phyloP scores from a whole-genome alignment of 257 asterid species.

The Scutellaria barbata region DNA sequence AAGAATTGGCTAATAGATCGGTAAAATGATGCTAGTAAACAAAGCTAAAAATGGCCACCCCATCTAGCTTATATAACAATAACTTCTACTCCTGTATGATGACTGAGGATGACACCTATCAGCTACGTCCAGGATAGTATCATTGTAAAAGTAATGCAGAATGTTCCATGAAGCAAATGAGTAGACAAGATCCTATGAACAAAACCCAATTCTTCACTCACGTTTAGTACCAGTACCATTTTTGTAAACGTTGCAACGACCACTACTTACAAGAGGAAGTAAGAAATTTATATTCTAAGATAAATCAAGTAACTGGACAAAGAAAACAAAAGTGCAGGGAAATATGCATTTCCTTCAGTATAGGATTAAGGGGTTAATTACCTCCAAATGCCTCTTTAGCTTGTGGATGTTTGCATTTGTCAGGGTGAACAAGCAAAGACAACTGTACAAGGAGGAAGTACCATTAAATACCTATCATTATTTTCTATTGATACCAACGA shows the following conservation, averaged over 20 bases:
- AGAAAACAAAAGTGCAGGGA: slow-evolving; percentile 20
- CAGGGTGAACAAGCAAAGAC: slow-evolving; percentile 98
- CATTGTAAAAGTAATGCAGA: background rate
- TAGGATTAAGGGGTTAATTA: slow-evolving; percentile 41
- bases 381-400: slow-evolving; percentile 99
- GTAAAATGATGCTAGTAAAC: background rate
- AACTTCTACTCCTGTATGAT: background rate
- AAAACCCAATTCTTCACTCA: background rate
- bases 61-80: background rate
- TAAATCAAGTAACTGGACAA: slow-evolving; percentile 16
- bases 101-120: background rate
- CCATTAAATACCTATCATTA: slow-evolving; percentile 31
- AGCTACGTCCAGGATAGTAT: background rate
- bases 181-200: background rate
- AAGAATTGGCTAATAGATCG: slow-evolving; percentile 4
- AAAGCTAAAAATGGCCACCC: background rate
- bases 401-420: slow-evolving; percentile 97
- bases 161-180: slow-evolving; percentile 13
- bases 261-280: background rate
- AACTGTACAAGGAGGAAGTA: slow-evolving; percentile 52
- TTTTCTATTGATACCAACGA: slow-evolving; percentile 20
- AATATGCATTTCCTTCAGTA: slow-evolving; percentile 27
- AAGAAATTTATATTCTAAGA: slow-evolving; percentile 12
- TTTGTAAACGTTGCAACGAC: background rate
- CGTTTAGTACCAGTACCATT: slow-evolving; percentile 11